A percentile compares a stretch with the other conserved stretches of the same genome.
These are phyloP conservation scores for Fusarium pseudonygamai DNA, from an alignment of 2,329 filamentous ascomycete species.

Conservation along the genomic window DNA sequence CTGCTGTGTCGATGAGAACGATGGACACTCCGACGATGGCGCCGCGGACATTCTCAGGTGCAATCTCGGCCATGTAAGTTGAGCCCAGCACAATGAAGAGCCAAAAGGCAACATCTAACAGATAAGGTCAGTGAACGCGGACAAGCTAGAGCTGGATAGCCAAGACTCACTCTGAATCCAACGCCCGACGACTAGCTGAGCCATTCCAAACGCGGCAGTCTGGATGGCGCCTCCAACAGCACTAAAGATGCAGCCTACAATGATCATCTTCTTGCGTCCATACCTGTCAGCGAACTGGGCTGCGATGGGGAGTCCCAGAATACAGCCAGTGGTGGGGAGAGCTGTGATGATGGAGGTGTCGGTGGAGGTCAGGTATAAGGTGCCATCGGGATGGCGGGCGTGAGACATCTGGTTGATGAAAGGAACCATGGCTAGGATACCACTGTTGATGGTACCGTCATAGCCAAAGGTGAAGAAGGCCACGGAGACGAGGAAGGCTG, in stretches of 20 bases:
- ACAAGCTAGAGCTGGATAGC: fast-evolving
- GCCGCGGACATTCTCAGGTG: not conserved
- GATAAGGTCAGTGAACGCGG: fast-evolving
- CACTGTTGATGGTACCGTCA: not conserved
- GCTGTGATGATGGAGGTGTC: not conserved
- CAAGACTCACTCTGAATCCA: not conserved
- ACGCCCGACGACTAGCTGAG: not conserved
- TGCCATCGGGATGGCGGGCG: not conserved
- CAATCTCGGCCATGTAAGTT: not conserved
- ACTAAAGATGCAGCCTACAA: not conserved
- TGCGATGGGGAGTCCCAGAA: not conserved
- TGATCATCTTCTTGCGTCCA: not conserved
- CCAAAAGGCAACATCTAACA: not conserved
- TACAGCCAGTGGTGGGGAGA: not conserved
- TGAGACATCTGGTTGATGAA: not conserved
- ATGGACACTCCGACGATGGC: not conserved
- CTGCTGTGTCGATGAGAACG: not conserved
- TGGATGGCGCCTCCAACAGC: not conserved
- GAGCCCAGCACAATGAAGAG: not conserved
- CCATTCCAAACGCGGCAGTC: not conserved
- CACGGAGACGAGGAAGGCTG: not conserved
- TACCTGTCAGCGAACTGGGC: not conserved
- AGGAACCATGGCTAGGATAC: not conserved
- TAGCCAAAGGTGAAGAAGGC: constrained; percentile 2
- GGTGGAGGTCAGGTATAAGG: not conserved